A percentile compares a stretch with the other conserved stretches of the same genome.
Conservation (phyloP, 2,329 filamentous ascomycete genomes). For the Alternaria hordeiaustralica region DNA sequence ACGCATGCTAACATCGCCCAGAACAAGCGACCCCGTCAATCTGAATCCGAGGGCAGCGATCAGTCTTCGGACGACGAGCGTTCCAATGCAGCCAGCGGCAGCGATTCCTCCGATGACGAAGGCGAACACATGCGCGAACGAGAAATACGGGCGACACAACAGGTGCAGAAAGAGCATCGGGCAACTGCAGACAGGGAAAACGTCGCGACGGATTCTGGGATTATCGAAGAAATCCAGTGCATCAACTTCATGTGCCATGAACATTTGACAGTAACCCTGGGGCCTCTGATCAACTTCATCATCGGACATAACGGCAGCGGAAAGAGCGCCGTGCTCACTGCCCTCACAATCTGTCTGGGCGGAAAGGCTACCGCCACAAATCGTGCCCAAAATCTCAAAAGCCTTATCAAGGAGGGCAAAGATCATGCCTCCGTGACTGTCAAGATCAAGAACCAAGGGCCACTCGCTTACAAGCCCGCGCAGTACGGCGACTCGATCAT, state of each 20-base stretch:
- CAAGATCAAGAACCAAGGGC: constrained; percentile 87
- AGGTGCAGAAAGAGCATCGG: constrained; percentile 33
- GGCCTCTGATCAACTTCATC: constrained; percentile 96
- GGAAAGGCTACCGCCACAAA: constrained; percentile 94
- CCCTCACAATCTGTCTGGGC: constrained; percentile 91
- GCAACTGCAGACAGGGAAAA: constrained; percentile 57
- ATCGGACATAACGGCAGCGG: constrained; percentile 97
- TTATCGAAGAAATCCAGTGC: constrained; percentile 86
- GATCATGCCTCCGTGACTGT: constrained; percentile 76
- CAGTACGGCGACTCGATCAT: constrained; percentile 84
- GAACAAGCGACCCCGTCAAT: constrained; percentile 41
- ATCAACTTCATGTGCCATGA: constrained; percentile 97
- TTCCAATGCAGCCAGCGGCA: constrained; percentile 13
- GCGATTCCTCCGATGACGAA: constrained; percentile 21
- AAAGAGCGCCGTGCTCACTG: constrained; percentile 94
- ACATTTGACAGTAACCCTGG: constrained; percentile 80
- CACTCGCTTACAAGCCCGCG: constrained; percentile 82
- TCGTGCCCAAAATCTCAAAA: constrained; percentile 86
- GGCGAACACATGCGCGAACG: constrained; percentile 25
- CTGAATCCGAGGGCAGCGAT: constrained; percentile 30
- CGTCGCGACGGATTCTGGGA: constrained; percentile 78
- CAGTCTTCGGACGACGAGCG: constrained; percentile 19
- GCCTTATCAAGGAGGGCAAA: constrained; percentile 86
- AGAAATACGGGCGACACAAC: constrained; percentile 39
- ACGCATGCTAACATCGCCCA: constrained; percentile 22